Base-by-base conservation (phyloP, 495 filamentous ascomycete species). In the Aspergillus biplanus region DNA sequence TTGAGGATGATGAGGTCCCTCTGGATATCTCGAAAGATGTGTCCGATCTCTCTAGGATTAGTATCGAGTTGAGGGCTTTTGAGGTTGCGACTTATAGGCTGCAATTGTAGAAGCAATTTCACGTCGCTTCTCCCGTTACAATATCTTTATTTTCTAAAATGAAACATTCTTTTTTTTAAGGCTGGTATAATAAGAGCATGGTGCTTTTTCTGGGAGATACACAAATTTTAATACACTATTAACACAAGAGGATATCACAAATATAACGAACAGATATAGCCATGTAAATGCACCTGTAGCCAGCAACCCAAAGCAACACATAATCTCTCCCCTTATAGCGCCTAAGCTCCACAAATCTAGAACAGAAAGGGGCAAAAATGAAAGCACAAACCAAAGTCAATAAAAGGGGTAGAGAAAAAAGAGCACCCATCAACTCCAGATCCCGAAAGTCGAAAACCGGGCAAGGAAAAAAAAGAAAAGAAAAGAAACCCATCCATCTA, bases 71-170 rank as follows among this genome's bases (percentile, higher is more conserved):
- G 65, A 83, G 87, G 75, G 86, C 93, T 32, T 99, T 97, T 76
- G 95, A 99, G 83, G 90, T 99, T 33, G 91, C 88, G 33, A 96
- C 90, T 1, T 97, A 84, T 71, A 86, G 90, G 69, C 77, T 97
- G 68, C 86, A 91, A 72, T 71, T 98, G 67, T 89, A 68, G 67
- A 53, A 5, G 39, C 6, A 44, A 44, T 44, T 27, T 27, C 21
- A 27, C 21, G 21, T 27, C 21, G 21, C 21, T 27, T 27, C 21
- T 27, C 21, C 21, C 21, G 21, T 27, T 27, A 27, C 21, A 27
- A 27, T 27, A 27, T 27, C 21, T 27, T 2, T 27, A 27, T 27
- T 27, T 27, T 27, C 21, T 27, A 27, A 27, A 27, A 27, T 27
- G 21, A 27, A 27, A 27, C 21, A 27, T 27, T 27, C 21, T 27